Evolutionary conservation across 2,329 filamentous ascomycete species (phyloP).

Genomic region (Diaporthe capsici): DNA sequence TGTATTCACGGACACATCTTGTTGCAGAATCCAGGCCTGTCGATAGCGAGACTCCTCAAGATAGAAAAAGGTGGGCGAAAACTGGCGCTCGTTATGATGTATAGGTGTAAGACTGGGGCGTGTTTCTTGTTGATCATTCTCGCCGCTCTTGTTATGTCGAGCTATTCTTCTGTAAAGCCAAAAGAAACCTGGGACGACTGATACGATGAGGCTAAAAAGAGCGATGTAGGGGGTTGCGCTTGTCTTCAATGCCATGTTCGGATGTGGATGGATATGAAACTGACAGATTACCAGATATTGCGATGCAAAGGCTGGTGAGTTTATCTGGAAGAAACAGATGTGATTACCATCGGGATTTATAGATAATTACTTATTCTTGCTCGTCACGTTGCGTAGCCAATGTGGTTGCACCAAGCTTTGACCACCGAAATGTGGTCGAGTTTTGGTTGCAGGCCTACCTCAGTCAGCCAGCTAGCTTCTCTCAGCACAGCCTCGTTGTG

Average conservation of each 20-base stretch:
- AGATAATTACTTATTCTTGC: not conserved
- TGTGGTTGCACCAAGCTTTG: not conserved
- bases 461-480: not conserved
- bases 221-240: not conserved
- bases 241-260: not conserved
- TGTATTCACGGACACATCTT: not conserved
- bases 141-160: not conserved
- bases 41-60: not conserved
- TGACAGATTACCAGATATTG: not conserved
- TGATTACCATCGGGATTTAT: not conserved
- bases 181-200: not conserved
- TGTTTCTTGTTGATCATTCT: no score
- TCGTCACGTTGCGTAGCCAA: not conserved
- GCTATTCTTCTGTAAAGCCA: not conserved
- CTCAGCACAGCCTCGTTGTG: not conserved
- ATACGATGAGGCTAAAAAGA: not conserved
- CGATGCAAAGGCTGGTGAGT: not conserved
- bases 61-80: not conserved
- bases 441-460: not conserved
- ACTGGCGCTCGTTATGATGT: not conserved
- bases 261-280: not conserved
- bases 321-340: not conserved
- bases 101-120: not conserved
- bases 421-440: slow-evolving; percentile 6
- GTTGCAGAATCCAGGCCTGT: not conserved